Base-by-base conservation (phyloP, 306 rosid genomes). In the Rosa rugosa region DNA sequence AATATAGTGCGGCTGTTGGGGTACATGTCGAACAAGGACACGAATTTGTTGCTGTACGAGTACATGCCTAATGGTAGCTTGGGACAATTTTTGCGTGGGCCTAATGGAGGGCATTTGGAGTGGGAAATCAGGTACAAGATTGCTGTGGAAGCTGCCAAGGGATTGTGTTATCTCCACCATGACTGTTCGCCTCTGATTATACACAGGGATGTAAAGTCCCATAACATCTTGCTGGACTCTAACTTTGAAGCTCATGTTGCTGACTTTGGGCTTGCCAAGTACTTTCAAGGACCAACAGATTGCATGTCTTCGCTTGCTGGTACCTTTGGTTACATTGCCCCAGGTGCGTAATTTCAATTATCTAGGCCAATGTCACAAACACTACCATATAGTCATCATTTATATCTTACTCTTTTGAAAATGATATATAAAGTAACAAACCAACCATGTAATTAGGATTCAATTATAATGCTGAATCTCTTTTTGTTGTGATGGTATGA, bases 321-420 rank as follows among this genome's bases (percentile, higher is more conserved):
- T 68, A 92, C 98, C 45, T 94, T 92, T 14, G 98, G 98, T 44
- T 94, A 94, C 92, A 94, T 94, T 20, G 98, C 98, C 11, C 98
- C 98, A 79, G 98, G 98, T 90, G 42, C 72, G 70, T 62, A 46
- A 27, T 4, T 25, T 77, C 60, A 51, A 17, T 2, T 5, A 4
- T 51, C 22, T 16, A 13, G 6, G 57, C 8, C 1, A 16, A 51
- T 14, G 18, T 51, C 22, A 51, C 57, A 11, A 4, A 0, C 54
- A 49, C 20, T 51, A 0, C 2, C 59, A 51, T 18, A 17, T 17
- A 51, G 22, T 18, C 9, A 17, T 51, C 59, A 51, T 0, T 47
- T 47, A 12, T 31, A 2, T 47, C 18, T 4, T 12, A 3, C 17
- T 3, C 14, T 47, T 3, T 12, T 44, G 46, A 44, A 44, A 47